phyloP scores from a whole-genome alignment of 108 stramenopile species.

The Cyclotella baltica region DNA sequence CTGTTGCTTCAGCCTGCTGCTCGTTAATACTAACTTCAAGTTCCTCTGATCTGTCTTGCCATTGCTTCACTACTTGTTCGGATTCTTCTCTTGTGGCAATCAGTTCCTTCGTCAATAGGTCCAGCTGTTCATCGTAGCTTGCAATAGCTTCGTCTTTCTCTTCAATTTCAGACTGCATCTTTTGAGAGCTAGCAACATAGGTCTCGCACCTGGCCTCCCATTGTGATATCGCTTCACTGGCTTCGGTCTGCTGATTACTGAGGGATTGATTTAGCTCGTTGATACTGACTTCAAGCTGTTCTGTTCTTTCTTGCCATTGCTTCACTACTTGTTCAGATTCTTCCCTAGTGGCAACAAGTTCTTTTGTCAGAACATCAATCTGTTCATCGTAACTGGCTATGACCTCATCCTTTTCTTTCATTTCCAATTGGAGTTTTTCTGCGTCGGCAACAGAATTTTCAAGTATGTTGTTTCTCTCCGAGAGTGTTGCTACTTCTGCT shows the following conservation, averaged over 20 bases:
- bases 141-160: conserved; percentile 44
- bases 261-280: conserved; percentile 60
- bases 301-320: conserved; percentile 66
- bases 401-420: conserved; percentile 37
- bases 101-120: conserved; percentile 49
- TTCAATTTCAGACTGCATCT: conserved; percentile 18
- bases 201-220: conserved; percentile 56
- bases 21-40: conserved; percentile 41
- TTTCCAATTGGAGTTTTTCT: too few species aligned
- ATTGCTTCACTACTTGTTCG: conserved; percentile 49
- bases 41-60: background rate
- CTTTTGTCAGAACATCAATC: conserved; percentile 49
- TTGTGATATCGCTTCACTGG: conserved; percentile 62
- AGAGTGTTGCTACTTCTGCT: conserved; percentile 21
- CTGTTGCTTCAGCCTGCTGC: conserved; percentile 59
- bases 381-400: conserved; percentile 48
- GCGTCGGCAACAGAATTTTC: background rate
- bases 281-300: conserved; percentile 36
- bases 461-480: conserved; percentile 11
- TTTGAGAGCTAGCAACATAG: background rate
- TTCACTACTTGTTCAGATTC: conserved; percentile 62
- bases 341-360: conserved; percentile 50
- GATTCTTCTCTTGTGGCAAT: conserved; percentile 57
- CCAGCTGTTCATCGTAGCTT: conserved; percentile 51
- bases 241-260: conserved; percentile 56